These are phyloP conservation scores for Uromyces viciae-fabae DNA, from an alignment of 1,284 basidiomycete species.

Conservation along the genomic window DNA sequence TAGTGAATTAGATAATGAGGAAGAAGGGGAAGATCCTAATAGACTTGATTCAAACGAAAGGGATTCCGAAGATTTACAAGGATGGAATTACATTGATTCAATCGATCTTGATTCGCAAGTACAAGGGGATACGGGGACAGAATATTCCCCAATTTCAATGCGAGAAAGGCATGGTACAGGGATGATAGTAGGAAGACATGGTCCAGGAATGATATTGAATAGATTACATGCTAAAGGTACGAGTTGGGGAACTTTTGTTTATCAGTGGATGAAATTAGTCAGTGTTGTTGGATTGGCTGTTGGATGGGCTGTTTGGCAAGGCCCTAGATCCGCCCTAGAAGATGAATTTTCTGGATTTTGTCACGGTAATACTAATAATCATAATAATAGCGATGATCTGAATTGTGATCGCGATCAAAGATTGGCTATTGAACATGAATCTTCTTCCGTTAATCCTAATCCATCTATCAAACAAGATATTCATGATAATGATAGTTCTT, in stretches of 20 bases:
- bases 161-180: constrained; percentile 13
- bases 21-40: neutral
- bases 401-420: neutral
- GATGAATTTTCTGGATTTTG: no score
- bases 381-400: neutral
- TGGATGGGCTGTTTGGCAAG: constrained; percentile 45
- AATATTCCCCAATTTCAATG: constrained; percentile 36
- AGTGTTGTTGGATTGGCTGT: constrained; percentile 41
- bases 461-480: no score
- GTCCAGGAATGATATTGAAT: constrained; percentile 27
- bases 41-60: neutral
- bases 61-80: no score
- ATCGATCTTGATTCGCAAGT: constrained; percentile 32
- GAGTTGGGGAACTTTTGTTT: constrained; percentile 39
- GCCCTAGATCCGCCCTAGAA: constrained; percentile 22
- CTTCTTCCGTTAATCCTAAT: no score
- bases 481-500: no score
- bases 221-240: constrained; percentile 32
- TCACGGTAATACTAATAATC: neutral
- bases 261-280: constrained; percentile 41
- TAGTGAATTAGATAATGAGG: neutral
- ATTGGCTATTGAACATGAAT: no score
- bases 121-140: constrained; percentile 22
- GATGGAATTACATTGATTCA: constrained; percentile 44
- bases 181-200: constrained; percentile 31